Evolutionary conservation across 805 yeast genomes (phyloP), one percentile per base, ranked within the genome.

Genomic region (Pichia occidentalis): DNA sequence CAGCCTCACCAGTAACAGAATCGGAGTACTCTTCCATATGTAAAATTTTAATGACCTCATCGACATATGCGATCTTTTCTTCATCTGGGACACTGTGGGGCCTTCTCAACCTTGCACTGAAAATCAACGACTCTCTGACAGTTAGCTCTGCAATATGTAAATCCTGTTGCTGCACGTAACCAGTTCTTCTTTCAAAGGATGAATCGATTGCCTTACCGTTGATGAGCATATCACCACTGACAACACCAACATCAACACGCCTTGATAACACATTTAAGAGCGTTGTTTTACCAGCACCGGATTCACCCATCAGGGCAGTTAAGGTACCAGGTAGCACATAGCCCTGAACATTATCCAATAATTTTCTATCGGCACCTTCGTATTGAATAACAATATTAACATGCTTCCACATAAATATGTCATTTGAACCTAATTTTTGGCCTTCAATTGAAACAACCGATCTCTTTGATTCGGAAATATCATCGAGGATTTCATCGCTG

Each of bases 301-400:
- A n/a, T n/a, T n/a, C 79, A 42, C 80, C 80, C 79, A 74, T 73
- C 30, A 74, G 54, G 3, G 80, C 80, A 22, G 79, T 74, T 51
- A 74, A 53, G 6, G 70, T 64, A 32, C 80, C 80, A 2, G 80
- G 78, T 17, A 61, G 55, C 48, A 65, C 61, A 50, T 57, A 65
- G 28, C 72, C 72, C 23, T 65, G 63, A 36, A 67, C 58, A 43
- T 67, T 50, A 41, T 65, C 64, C 52, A 75, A 60, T 41, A 72
- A 54, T 35, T 57, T 56, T 27, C 73, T 52, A 17, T 59, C 52
- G n/a, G 47, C 50, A 17, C 70, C 70, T 14, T 63, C 65, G 49
- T 65, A 63, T 3, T 75, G 74, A 46, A 80, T 72, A 25, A 66
- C 68, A 49, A 77, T 80, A 47, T 69, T 61, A n/a, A 80, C 75